Percentiles rank a stretch among this genome's conserved stretches.
Evolutionary conservation across 2,329 filamentous ascomycete genomes (phyloP).

Genomic region (Capronia coronata): DNA sequence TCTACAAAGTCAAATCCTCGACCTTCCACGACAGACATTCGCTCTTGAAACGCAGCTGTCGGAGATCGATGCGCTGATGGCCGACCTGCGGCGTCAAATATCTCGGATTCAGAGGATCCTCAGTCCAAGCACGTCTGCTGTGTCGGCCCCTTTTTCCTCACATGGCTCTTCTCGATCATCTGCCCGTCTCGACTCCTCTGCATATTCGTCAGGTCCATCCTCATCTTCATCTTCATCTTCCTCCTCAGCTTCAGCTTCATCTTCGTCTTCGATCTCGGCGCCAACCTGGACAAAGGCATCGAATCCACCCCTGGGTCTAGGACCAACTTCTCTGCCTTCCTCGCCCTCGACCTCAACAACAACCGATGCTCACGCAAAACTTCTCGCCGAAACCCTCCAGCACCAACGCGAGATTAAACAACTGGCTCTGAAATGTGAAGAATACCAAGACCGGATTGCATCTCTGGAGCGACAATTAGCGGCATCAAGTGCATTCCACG

Average conservation of each 20-base stretch:
- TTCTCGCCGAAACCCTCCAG: slow-evolving; percentile 66
- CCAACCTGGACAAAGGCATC: too few species aligned
- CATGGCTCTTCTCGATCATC: neutral
- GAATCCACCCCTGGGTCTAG: too few species aligned
- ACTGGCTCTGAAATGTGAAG: slow-evolving; percentile 59
- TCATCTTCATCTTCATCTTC: slow-evolving; percentile 30
- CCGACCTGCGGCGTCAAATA: slow-evolving; percentile 15
- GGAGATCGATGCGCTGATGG: slow-evolving; percentile 8
- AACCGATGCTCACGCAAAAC: slow-evolving; percentile 17
- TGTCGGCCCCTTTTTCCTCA: too few species aligned
- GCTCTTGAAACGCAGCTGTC: slow-evolving; percentile 51
- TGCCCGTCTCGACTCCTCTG: neutral
- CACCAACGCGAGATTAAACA: slow-evolving; percentile 64
- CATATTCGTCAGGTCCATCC: neutral
- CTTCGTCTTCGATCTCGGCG: too few species aligned
- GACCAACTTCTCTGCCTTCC: too few species aligned
- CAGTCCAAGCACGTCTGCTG: too few species aligned
- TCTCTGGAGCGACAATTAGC: slow-evolving; percentile 34
- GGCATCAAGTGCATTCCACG: neutral
- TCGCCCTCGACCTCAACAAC: slow-evolving; percentile 41
- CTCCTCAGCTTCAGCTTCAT: too few species aligned
- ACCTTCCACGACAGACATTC: slow-evolving; percentile 50
- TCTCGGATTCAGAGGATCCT: slow-evolving; percentile 26
- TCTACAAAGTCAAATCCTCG: slow-evolving; percentile 39
- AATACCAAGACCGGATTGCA: slow-evolving; percentile 54